Conservation (phyloP, 192 early-diverging fungal species). For the Mortierella antarctica region DNA sequence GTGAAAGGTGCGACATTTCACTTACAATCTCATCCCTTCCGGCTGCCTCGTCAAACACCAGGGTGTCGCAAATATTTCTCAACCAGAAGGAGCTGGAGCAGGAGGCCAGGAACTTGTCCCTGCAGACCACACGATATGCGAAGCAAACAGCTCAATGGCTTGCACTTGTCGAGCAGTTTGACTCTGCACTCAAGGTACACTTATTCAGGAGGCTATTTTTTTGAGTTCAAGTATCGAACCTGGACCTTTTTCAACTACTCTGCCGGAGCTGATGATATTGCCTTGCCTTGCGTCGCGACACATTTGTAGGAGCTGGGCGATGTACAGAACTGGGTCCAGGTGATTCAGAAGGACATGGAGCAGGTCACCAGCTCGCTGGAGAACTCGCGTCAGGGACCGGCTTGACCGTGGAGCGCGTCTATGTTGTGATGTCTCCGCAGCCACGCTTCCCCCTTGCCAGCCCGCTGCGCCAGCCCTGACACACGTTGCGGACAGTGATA, state of each 20-base stretch:
- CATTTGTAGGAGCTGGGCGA: constrained; percentile 81
- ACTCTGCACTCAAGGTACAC: constrained; percentile 78
- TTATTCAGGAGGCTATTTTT: background rate
- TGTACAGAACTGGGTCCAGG: constrained; percentile 85
- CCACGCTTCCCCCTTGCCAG: background rate
- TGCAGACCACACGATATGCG: constrained; percentile 60
- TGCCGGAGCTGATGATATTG: background rate
- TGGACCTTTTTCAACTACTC: background rate
- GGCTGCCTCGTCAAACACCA: constrained; percentile 8
- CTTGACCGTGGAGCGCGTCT: background rate
- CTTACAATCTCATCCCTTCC: background rate
- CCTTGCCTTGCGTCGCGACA: background rate
- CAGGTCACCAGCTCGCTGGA: constrained; percentile 77
- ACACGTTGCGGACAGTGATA: no score
- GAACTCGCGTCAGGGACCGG: constrained; percentile 10
- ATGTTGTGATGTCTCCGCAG: background rate
- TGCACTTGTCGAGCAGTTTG: constrained; percentile 77
- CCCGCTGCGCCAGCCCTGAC: background rate
- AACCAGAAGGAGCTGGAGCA: constrained; percentile 76
- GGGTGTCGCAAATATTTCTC: constrained; percentile 68
- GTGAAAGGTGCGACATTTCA: background rate
- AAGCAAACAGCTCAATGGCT: constrained; percentile 86
- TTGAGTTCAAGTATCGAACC: background rate
- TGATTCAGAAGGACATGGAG: constrained; percentile 86
- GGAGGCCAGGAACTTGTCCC: constrained; percentile 62